These are phyloP conservation scores for Nannizziopsis arthrosporioides DNA, from an alignment of 2,329 filamentous ascomycete species.

Conservation along the genomic window DNA sequence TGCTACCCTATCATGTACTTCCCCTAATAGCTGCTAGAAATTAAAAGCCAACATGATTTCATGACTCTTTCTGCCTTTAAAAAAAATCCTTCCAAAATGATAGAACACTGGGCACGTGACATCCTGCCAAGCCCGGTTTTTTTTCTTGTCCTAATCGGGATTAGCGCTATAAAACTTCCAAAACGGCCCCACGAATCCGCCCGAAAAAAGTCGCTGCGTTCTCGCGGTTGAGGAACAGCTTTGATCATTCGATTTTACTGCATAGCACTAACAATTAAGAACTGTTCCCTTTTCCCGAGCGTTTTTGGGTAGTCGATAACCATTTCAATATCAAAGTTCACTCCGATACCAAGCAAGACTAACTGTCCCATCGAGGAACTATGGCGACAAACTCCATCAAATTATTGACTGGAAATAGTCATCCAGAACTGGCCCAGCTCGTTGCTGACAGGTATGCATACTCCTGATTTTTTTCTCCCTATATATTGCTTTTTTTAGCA, in stretches of 20 bases:
- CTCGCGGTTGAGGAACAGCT: too few relatives aligned
- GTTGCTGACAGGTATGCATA: constrained; percentile 52
- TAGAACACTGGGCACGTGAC: background rate
- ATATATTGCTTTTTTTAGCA: background rate
- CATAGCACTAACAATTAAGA: too few relatives aligned
- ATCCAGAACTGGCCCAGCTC: constrained; percentile 57
- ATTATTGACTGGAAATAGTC: constrained; percentile 62
- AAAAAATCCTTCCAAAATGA: background rate
- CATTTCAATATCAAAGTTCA: too few relatives aligned
- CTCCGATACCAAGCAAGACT: too few relatives aligned
- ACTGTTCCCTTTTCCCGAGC: too few relatives aligned
- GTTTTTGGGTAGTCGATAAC: too few relatives aligned
- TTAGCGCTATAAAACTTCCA: constrained; percentile 6
- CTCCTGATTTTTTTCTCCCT: constrained; percentile 6
- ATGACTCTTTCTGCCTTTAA: background rate
- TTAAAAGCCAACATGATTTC: background rate
- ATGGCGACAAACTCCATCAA: constrained; percentile 68
- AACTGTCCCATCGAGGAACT: constrained; percentile 10
- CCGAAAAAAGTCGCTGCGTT: too few relatives aligned
- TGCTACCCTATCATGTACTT: background rate
- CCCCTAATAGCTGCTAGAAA: constrained; percentile 2
- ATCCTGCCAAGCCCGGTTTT: background rate
- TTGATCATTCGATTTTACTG: too few relatives aligned
- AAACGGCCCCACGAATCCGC: too few relatives aligned
- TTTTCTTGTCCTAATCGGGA: background rate